phyloP scores from a whole-genome alignment of 805 yeast genomes.

The Vanderwaltozyma yarrowii region DNA sequence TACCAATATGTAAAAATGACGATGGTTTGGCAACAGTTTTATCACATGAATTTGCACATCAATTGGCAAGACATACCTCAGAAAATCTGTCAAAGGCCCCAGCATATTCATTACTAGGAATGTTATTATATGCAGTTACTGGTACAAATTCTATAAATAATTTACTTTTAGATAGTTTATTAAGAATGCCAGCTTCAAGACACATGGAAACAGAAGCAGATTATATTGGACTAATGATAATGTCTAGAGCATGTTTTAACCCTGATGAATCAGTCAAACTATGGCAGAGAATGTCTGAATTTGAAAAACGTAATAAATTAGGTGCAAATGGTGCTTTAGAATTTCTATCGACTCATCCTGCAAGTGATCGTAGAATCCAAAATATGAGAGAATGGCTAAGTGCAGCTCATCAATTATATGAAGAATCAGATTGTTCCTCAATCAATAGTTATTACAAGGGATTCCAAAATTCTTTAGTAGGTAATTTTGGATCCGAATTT shows the following conservation, averaged over 20 bases:
- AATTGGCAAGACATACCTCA: slow-evolving; percentile 81
- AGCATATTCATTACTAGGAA: slow-evolving; percentile 44
- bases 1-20: slow-evolving; percentile 69
- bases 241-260: slow-evolving; percentile 83
- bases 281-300: slow-evolving; percentile 72
- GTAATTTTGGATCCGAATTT: background rate
- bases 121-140: slow-evolving; percentile 47
- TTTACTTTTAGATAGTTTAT: slow-evolving; percentile 41
- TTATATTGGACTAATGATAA: slow-evolving; percentile 81
- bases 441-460: slow-evolving; percentile 11
- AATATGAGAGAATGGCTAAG: slow-evolving; percentile 65
- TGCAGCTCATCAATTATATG: slow-evolving; percentile 28
- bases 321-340: slow-evolving; percentile 35
- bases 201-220: slow-evolving; percentile 97
- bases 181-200: slow-evolving; percentile 78
- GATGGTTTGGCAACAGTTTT: slow-evolving; percentile 94
- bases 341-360: slow-evolving; percentile 83
- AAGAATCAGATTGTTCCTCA: slow-evolving; percentile 24
- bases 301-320: slow-evolving; percentile 31
- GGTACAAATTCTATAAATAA: slow-evolving; percentile 47
- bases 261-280: slow-evolving; percentile 63
- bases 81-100: slow-evolving; percentile 79
- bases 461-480: slow-evolving; percentile 11
- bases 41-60: slow-evolving; percentile 90
- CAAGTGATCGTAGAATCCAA: slow-evolving; percentile 57